Evolutionary conservation across 495 filamentous ascomycete species (phyloP), one percentile per base, ranked within the genome.

Genomic region (Acidiella bohemica): DNA sequence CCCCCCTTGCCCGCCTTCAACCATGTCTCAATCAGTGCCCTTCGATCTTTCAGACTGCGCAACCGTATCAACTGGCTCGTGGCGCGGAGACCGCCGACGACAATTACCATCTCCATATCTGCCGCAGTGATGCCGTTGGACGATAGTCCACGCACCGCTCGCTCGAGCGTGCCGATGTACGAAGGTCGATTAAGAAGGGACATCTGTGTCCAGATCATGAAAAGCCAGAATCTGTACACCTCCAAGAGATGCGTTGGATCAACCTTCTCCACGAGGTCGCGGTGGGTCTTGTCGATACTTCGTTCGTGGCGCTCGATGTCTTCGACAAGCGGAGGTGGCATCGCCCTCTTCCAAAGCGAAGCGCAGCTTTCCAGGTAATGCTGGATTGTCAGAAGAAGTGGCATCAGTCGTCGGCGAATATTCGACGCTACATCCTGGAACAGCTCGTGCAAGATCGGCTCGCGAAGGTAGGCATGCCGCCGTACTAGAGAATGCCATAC

Each of bases 191-290:
- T 10, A 5, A 31, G 23, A 16, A 37, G 14, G 12, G 18, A 18
- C 25, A 31, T 38, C 25, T 28, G 16, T 2, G 20, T 22, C 23
- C 21, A 43, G 6, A 6, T 26, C 13, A 43, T 4, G 33, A 44
- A 44, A 5, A 29, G 26, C 32, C 33, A 44, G 41, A 44, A 17
- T 7, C 33, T 20, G 26, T 44, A 32, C 8, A 32, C 19, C 20
- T 20, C 8, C 3, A 19, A n/a, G 2, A 44, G 34, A 19, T 44
- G 32, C 17, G n/a, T 8, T 17, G 23, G 23, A n/a, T 28, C 22
- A 20, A 30, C 30, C 4, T 9, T 13, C 3, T 9, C 13, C 4
- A 37, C 8, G 8, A 38, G 22, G 2, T 16, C 8, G 12, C 16
- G 16, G 12, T 30, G 18, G 11, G 6, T 8, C 13, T 29, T 14